Evolutionary conservation across 2,329 filamentous ascomycete genomes (phyloP).

Genomic region (Trichoderma atrobrunneum): DNA sequence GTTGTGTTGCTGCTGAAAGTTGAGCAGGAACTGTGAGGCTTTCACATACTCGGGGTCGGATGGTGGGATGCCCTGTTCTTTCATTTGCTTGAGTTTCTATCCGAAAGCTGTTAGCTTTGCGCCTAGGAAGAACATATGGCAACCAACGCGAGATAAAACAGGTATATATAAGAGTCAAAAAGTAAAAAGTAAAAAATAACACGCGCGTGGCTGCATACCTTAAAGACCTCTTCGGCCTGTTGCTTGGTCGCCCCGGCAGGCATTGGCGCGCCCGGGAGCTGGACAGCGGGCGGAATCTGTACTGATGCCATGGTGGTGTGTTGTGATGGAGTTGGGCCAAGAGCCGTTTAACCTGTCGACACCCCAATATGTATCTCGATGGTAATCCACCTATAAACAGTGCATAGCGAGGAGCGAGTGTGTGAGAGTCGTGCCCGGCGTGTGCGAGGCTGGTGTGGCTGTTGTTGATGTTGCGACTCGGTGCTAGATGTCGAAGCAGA

Average conservation of each 20-base stretch:
- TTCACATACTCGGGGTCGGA: slow-evolving; percentile 87
- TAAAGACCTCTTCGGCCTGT: slow-evolving; percentile 71
- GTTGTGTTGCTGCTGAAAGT: slow-evolving; percentile 65
- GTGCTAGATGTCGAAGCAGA: neutral
- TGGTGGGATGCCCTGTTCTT: slow-evolving; percentile 73
- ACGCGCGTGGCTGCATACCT: slow-evolving; percentile 46
- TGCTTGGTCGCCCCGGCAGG: slow-evolving; percentile 69
- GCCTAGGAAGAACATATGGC: neutral
- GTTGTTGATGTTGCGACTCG: slow-evolving; percentile 24
- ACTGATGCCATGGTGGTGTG: slow-evolving; percentile 71
- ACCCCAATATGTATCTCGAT: slow-evolving; percentile 27
- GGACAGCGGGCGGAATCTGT: slow-evolving; percentile 67
- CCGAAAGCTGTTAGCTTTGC: neutral
- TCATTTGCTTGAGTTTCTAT: slow-evolving; percentile 88
- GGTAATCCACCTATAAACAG: slow-evolving; percentile 30
- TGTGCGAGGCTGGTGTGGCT: slow-evolving; percentile 27
- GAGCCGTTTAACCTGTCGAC: slow-evolving; percentile 21
- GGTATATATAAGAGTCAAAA: neutral
- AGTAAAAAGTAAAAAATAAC: neutral
- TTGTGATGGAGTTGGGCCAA: slow-evolving; percentile 21
- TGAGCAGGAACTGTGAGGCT: slow-evolving; percentile 69
- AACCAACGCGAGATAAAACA: slow-evolving; percentile 3
- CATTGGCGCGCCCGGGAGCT: slow-evolving; percentile 62
- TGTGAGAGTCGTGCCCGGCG: slow-evolving; percentile 9
- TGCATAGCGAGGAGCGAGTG: slow-evolving; percentile 39